Base-by-base conservation (phyloP, 257 asterid genomes). In the Knoxia roxburghii region DNA sequence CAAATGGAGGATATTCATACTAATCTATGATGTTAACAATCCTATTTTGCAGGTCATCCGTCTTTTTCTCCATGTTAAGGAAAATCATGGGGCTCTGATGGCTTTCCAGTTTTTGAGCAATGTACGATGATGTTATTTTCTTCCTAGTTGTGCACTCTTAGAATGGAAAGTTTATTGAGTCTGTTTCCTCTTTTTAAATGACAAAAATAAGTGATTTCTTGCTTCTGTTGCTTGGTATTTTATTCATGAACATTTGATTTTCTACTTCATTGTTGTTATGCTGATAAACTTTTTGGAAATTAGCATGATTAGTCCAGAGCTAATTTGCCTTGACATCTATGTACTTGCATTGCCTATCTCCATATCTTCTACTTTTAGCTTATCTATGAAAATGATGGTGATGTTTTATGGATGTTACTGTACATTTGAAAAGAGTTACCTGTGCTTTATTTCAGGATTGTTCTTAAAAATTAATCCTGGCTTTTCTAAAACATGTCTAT, bases 21-120 rank as follows among this genome's bases (percentile, higher is more conserved):
- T 65, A 61, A 23, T 48, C 12, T 51, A 15, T n/a, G n/a, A n/a
- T n/a, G 26, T 40, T 65, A 48, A 68, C 32, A 32, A 43, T 77
- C 72, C 64, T 67, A 59, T 76, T 72, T 78, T 73, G 71, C 97
- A 94, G 99, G 82, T 86, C 48, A 88, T 90, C 71, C 87, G 87
- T 18, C 97, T 94, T 77, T 94, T 94, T 84, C 72, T 74, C 74
- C 80, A 86, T 81, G 80, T 90, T 75, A 81, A 94, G 87, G 93
- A 94, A 75, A 83, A 90, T 68, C 95, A 84, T 52, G 99, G 99
- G 70, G 69, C 78, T 59, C 77, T 78, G 72, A 71, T 65, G 77
- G 96, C 97, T 78, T 94, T 88, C 85, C 95, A 87, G 85, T 94
- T 90, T 78, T 61, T 94, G 83, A 85, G 95, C 84, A 94, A 90